phyloP scores from a whole-genome alignment of 2,329 filamentous ascomycete species.

The Botrytis aclada region DNA sequence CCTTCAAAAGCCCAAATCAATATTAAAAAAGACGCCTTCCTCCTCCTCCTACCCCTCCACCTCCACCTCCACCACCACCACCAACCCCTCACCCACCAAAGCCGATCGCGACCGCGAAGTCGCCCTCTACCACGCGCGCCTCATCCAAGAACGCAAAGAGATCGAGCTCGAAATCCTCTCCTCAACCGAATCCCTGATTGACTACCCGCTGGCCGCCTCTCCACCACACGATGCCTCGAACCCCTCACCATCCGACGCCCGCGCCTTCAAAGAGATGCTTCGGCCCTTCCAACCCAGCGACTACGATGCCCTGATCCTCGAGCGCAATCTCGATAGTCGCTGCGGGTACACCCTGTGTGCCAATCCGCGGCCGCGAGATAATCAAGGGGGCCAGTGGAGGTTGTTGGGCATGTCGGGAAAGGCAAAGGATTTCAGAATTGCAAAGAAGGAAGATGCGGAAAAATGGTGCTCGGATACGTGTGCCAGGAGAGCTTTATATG shows the following conservation, averaged over 20 bases:
- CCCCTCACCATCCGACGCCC: conserved; percentile 58
- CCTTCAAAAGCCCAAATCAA: conserved; percentile 45
- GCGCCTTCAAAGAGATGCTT: conserved; percentile 63
- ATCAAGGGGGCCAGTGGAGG: conserved; percentile 63
- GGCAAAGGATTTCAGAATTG: conserved; percentile 59
- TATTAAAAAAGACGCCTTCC: conserved; percentile 56
- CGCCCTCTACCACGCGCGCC: conserved; percentile 76
- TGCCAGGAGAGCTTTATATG: conserved; percentile 74
- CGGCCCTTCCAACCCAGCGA: conserved; percentile 78
- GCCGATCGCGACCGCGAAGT: conserved; percentile 54
- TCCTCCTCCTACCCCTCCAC: conserved; percentile 42
- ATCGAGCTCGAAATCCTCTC: conserved; percentile 71
- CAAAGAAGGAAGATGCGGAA: conserved; percentile 69
- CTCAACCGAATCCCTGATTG: conserved; percentile 59
- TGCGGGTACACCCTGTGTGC: conserved; percentile 86
- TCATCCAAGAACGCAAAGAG: conserved; percentile 79
- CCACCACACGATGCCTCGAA: conserved; percentile 48
- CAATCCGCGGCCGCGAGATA: conserved; percentile 55
- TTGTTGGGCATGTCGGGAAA: conserved; percentile 53
- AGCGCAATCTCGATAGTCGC: conserved; percentile 77
- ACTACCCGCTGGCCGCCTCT: conserved; percentile 40
- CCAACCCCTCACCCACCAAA: conserved; percentile 37
- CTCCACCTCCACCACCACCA: conserved; percentile 27
- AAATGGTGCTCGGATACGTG: conserved; percentile 85
- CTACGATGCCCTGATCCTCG: conserved; percentile 83